Percentiles rank a stretch among this genome's conserved stretches.
These are phyloP conservation scores for Knoxia roxburghii DNA, from an alignment of 257 asterid species.

Conservation along the genomic window DNA sequence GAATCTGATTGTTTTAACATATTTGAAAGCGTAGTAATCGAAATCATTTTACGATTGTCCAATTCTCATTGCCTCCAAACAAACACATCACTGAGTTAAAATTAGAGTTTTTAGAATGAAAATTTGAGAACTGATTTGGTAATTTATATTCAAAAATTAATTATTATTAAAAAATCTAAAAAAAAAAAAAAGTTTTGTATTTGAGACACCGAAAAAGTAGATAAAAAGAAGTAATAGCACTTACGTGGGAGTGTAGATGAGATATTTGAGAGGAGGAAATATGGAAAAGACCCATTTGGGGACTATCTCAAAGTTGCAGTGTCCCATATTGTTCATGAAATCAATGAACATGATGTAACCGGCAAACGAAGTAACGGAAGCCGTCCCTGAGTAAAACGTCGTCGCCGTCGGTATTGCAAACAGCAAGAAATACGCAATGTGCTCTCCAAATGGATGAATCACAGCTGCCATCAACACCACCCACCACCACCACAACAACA, in stretches of 20 bases:
- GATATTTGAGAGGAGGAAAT: slow-evolving; percentile 84
- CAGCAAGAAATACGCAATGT: slow-evolving; percentile 50
- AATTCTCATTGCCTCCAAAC: too few relatives aligned
- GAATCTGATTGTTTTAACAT: too few relatives aligned
- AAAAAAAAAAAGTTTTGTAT: too few relatives aligned
- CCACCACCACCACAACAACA: not conserved
- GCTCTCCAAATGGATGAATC: slow-evolving; percentile 88
- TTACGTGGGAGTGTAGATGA: slow-evolving; percentile 85
- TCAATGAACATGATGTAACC: slow-evolving; percentile 58
- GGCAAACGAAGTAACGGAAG: slow-evolving; percentile 35
- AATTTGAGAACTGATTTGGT: too few relatives aligned
- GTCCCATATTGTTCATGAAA: slow-evolving; percentile 91
- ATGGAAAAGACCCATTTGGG: slow-evolving; percentile 57
- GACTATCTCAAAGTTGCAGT: slow-evolving; percentile 81
- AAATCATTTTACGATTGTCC: too few relatives aligned
- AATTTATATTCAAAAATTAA: too few relatives aligned
- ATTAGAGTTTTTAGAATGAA: too few relatives aligned
- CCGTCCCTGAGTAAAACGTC: slow-evolving; percentile 37
- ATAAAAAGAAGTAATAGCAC: slow-evolving; percentile 23
- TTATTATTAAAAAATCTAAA: too few relatives aligned
- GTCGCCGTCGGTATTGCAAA: slow-evolving; percentile 54
- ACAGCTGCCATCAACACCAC: slow-evolving; percentile 78
- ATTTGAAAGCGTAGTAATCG: too few relatives aligned
- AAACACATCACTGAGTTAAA: too few relatives aligned
- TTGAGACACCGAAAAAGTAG: too few relatives aligned